Evolutionary conservation across 176 grass and related monocot genomes (phyloP), one percentile per base, ranked within the genome.

Genomic region (Carex cristatella): DNA sequence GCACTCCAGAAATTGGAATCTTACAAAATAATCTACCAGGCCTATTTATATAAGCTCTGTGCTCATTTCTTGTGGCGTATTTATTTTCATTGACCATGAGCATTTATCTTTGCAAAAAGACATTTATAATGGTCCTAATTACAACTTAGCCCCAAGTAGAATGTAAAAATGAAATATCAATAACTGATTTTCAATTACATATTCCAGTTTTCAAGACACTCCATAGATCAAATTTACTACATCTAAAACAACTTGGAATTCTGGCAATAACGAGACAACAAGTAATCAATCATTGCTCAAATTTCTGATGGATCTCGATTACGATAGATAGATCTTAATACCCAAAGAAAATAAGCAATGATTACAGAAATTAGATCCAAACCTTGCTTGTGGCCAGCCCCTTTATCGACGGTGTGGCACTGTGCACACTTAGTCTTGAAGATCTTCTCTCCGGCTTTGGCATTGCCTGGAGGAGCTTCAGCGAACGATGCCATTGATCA

Each of bases 401-500:
- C 94, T 38, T 91, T 89, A 14, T 97, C 94, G 38, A 97, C 94
- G 55, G 94, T 97, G 85, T 97, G 94, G 92, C 94, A 97, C 86
- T 97, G 94, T 3, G 92, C 94, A 69, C 94, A 97, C 86, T 97
- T 97, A 35, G 90, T 97, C 87, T 90, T 91, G 92, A 97, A 97
- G 87, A 97, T 97, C 94, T 97, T 97, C 83, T 97, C 88, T 84
- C 94, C 94, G 61, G 79, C 61, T 69, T 89, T 88, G 44, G 84
- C 5, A 80, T 92, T 83, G 2, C 94, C 94, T 0, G 80, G 88
- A 1, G 94, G 94, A 51, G 94, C 94, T 63, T 91, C 88, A 37
- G 79, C 72, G 35, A 97, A 97, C n/a, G 94, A 91, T 61, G 94
- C 91, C 94, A 95, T 92, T 12, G 63, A 2, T 62, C 76, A 57